Evolutionary conservation across 257 asterid genomes (phyloP), one percentile per base, ranked within the genome.

Genomic region (Asclepias syriaca): DNA sequence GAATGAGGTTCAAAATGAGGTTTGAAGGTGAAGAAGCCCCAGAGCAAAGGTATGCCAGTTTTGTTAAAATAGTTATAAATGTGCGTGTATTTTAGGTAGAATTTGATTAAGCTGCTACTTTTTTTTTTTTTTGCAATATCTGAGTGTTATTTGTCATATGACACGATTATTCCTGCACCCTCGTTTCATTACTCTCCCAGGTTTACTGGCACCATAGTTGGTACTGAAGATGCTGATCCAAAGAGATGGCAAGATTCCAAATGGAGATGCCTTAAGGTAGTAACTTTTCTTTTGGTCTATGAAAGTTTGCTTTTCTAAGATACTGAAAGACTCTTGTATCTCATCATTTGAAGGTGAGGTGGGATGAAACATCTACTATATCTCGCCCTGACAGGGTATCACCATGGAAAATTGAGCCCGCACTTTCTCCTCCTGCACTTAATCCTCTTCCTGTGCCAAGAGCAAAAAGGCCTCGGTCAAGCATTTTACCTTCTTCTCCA

Each of bases 21-120:
- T 94, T 94, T 12, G 99, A 94, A 92, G 99, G 99, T 71, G 99
- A 94, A 86, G 99, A 94, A 84, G 91, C 99, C 66, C 99, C 97
- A 43, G 99, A 94, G 81, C 98, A 91, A 86, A 89, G 98, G 98
- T 93, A 81, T 68, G 59, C 56, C 60, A 53, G 53, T 50, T 16
- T n/a, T 72, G 48, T 68, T 68, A 40, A 0, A 21, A n/a, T 66
- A 8, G 12, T 65, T 39, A 34, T 29, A 68, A 18, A 29, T 50
- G 11, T 37, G 12, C 8, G 34, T 2, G 22, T 8, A 64, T 18
- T 16, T 7, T 8, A 8, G 43, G 43, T 37, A 16, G 49, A 64
- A 19, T 37, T 61, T 64, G 19, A 37, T 16, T 16, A 4, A 1
- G 45, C 43, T 46, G 21, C 11, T 39, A n/a, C 13, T 1, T 16